A percentile compares a stretch with the other conserved stretches of the same genome.
These are phyloP conservation scores for Ustilago hordei DNA, from an alignment of 1,284 basidiomycete species.

Conservation along the genomic window DNA sequence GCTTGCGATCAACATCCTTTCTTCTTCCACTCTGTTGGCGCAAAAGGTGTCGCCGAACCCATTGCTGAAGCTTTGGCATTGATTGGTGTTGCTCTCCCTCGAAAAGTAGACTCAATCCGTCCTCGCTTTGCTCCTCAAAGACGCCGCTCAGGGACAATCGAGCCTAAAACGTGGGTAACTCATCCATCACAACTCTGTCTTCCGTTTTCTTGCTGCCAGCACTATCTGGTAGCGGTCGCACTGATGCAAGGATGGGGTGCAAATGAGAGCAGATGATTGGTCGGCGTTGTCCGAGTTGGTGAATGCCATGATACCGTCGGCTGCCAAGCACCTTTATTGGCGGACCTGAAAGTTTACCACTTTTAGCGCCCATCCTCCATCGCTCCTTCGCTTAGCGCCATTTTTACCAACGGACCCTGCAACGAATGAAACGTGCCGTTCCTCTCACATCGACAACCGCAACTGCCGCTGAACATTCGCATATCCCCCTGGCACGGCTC, in stretches of 20 bases:
- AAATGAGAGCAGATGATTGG: slow-evolving; percentile 26
- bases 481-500: neutral
- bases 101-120: slow-evolving; percentile 35
- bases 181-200: neutral
- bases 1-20: neutral
- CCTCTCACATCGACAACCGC: neutral
- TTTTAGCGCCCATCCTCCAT: slow-evolving; percentile 8
- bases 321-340: slow-evolving; percentile 23
- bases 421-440: slow-evolving; percentile 23
- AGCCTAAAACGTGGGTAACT: slow-evolving; percentile 7
- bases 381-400: slow-evolving; percentile 14
- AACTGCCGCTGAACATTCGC: neutral
- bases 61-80: neutral
- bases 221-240: neutral
- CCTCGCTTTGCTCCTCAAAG: slow-evolving; percentile 23
- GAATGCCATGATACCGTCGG: slow-evolving; percentile 26
- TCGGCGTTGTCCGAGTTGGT: slow-evolving; percentile 37
- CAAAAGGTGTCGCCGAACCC: neutral
- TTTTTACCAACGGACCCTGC: slow-evolving; percentile 1
- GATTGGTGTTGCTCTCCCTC: neutral
- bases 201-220: slow-evolving; percentile 3
- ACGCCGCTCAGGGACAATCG: slow-evolving; percentile 6
- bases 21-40: neutral
- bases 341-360: slow-evolving; percentile 16
- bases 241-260: neutral